Conservation (phyloP, 305 asterid genomes). For the Ruellia speciosa region DNA sequence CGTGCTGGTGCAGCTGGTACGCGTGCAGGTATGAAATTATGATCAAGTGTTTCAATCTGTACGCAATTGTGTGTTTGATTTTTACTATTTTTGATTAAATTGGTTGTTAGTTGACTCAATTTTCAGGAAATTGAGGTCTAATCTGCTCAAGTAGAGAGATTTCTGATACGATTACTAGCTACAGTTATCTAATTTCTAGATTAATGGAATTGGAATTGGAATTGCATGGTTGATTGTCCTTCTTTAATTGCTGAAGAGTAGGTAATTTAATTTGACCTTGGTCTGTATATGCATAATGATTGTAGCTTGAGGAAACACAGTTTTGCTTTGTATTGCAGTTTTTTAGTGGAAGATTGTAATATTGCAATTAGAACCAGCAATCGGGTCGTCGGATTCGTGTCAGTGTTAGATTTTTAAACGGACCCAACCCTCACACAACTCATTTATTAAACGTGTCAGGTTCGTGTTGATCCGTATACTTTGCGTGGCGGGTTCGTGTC, state of each 20-base stretch:
- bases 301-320: background rate
- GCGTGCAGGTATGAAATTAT: slow-evolving; percentile 48
- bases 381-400: no score
- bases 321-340: background rate
- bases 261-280: slow-evolving; percentile 1
- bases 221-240: no score
- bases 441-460: no score
- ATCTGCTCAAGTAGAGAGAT: slow-evolving; percentile 10
- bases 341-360: background rate
- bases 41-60: background rate
- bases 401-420: no score
- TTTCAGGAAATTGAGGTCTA: background rate
- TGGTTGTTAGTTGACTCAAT: background rate
- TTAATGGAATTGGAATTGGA: no score
- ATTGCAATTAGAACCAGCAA: no score
- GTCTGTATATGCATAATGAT: background rate
- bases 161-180: slow-evolving; percentile 12
- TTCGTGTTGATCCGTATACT: no score
- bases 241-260: background rate
- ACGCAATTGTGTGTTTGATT: background rate
- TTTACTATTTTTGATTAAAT: no score
- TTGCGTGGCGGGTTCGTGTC: no score
- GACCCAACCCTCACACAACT: no score
- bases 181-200: no score
- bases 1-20: slow-evolving; percentile 77